Evolutionary conservation across 2,329 filamentous ascomycete genomes (phyloP).

Genomic region (Cladosporium velox): DNA sequence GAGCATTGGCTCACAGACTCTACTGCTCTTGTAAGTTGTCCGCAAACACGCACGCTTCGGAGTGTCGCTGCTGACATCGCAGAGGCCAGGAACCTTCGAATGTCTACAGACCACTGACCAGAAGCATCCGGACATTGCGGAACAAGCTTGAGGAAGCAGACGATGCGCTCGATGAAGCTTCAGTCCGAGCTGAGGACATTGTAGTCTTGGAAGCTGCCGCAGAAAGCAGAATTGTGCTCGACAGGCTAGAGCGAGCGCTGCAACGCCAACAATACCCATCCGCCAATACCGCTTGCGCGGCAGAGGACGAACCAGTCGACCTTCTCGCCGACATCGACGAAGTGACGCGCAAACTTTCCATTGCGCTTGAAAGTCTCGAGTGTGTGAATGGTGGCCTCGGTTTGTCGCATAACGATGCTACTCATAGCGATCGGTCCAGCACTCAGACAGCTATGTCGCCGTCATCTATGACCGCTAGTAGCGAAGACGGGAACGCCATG

Average conservation of each 20-base stretch:
- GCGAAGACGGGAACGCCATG: slow-evolving; percentile 4
- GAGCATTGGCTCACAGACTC: slow-evolving; percentile 23
- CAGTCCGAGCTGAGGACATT: slow-evolving; percentile 10
- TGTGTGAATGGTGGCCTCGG: neutral
- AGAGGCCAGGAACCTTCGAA: slow-evolving; percentile 22
- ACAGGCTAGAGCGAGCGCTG: slow-evolving; percentile 22
- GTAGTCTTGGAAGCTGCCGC: slow-evolving; percentile 14
- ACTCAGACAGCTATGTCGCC: neutral
- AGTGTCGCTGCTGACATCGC: neutral
- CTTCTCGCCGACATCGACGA: slow-evolving; percentile 11
- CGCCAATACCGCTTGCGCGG: neutral
- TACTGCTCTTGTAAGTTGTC: slow-evolving; percentile 24
- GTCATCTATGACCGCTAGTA: slow-evolving; percentile 1
- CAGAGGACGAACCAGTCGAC: neutral
- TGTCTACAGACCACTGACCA: slow-evolving; percentile 19
- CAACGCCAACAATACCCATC: neutral
- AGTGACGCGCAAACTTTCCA: slow-evolving; percentile 2
- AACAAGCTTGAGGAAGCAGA: slow-evolving; percentile 28
- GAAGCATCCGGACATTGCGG: slow-evolving; percentile 24
- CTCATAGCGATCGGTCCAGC: neutral
- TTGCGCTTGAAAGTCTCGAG: slow-evolving; percentile 2
- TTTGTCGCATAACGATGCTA: neutral
- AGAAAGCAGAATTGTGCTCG: slow-evolving; percentile 22
- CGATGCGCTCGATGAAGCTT: slow-evolving; percentile 23
- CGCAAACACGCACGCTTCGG: neutral